Evolutionary conservation across 2,329 filamentous ascomycete genomes (phyloP), one percentile per base, ranked within the genome.

Genomic region (Calycina herbarum): DNA sequence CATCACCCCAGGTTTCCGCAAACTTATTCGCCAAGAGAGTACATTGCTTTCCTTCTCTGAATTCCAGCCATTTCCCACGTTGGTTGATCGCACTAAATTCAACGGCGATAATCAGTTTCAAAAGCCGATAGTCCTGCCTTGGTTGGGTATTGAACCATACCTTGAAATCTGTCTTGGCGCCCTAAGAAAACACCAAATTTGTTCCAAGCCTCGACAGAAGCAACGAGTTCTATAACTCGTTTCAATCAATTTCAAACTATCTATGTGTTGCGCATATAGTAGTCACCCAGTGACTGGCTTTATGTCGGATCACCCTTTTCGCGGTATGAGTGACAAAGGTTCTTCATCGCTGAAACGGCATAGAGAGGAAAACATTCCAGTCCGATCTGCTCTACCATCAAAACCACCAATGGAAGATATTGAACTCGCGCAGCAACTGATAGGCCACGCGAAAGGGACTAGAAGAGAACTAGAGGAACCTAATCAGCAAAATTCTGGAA

Each of bases 241-340:
- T 54, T 27, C 27, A 31, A 27, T 35, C 56, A 27, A 35, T 29
- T 33, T 24, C 15, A 33, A 17, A 33, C 31, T 35, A 58, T 62
- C 68, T 69, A 74, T 75, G 73, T 71, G 63, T 69, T 72, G 69
- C 69, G 66, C 63, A 45, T 59, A 73, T 48, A 65, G 60, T 65
- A 58, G 58, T 24, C 59, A 59, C 59, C 65, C 69, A 64, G 70
- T 70, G 69, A 70, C 66, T 71, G 72, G 65, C 71, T 73, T 69
- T 57, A 67, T 65, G 71, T 74, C 71, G 68, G 71, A 73, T 72
- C 73, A 74, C 68, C 61, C 42, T 58, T 66, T 66, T 54, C 59
- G 60, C 62, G 51, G 57, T 27, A 74, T 74, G 72, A 70, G 66
- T 67, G 66, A 70, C 45, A 69, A 48, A 65, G 58, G 61, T 57